Evolutionary conservation across 2,329 filamentous ascomycete genomes (phyloP).

Genomic region (Penicillium sp.): DNA sequence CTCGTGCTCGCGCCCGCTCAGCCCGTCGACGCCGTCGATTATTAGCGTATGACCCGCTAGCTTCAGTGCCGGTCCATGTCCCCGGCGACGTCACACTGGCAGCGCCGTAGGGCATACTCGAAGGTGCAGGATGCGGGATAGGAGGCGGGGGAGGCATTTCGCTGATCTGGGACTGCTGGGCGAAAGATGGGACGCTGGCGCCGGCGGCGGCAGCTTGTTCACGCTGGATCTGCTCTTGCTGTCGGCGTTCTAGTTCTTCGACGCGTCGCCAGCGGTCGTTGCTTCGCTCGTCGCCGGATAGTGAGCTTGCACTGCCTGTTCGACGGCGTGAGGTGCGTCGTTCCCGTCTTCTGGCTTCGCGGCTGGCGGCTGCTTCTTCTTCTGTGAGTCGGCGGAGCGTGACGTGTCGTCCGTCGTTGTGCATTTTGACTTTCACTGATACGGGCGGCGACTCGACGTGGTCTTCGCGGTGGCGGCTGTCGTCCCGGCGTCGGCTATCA

Average conservation of each 20-base stretch:
- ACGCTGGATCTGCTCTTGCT: constrained; percentile 41
- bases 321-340: constrained; percentile 39
- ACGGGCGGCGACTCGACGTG: constrained; percentile 54
- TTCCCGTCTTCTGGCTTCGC: constrained; percentile 49
- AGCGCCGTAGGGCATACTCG: constrained; percentile 37
- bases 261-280: constrained; percentile 46
- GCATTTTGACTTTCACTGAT: constrained; percentile 60
- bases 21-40: constrained; percentile 50
- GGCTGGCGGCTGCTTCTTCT: constrained; percentile 56
- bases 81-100: constrained; percentile 40
- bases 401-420: constrained; percentile 58
- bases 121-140: constrained; percentile 30
- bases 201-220: constrained; percentile 33
- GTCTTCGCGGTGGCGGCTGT: constrained; percentile 29
- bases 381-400: constrained; percentile 57
- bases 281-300: constrained; percentile 38
- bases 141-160: constrained; percentile 30
- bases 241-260: constrained; percentile 45
- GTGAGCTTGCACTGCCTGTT: constrained; percentile 38
- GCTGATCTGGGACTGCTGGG: constrained; percentile 22
- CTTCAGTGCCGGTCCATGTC: constrained; percentile 46
- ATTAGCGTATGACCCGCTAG: constrained; percentile 48
- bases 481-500: constrained; percentile 27
- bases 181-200: constrained; percentile 23
- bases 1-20: constrained; percentile 46